These are phyloP conservation scores for sunflower (Helianthus annuus) DNA, from an alignment of 129 eudicot species.

Conservation along the genomic window HanXRQr2.0-SUNRISE NC_035449.2:677705-678204, in stretches of 20 bases:
- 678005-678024: constrained; percentile 47
- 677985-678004: constrained; percentile 55
- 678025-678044: constrained; percentile 33
- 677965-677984: constrained; percentile 91
- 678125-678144: no score
- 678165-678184: no score
- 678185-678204: no score
- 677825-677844: constrained; percentile 81
- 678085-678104: no score
- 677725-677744: constrained; percentile 50
- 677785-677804: constrained; percentile 73
- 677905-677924: no score
- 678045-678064: neutral
- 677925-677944: no score
- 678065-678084: neutral
- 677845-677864: constrained; percentile 80
- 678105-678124: no score
- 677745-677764: constrained; percentile 98
- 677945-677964: constrained; percentile 72
- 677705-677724: no score
- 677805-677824: constrained; percentile 81
- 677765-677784: constrained; percentile 83
- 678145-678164: no score
- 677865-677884: neutral
- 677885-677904: neutral